Percentiles rank a stretch among this genome's conserved stretches.
Conservation (phyloP, 2,329 filamentous ascomycete species). For the Metarhizium rileyi region DNA sequence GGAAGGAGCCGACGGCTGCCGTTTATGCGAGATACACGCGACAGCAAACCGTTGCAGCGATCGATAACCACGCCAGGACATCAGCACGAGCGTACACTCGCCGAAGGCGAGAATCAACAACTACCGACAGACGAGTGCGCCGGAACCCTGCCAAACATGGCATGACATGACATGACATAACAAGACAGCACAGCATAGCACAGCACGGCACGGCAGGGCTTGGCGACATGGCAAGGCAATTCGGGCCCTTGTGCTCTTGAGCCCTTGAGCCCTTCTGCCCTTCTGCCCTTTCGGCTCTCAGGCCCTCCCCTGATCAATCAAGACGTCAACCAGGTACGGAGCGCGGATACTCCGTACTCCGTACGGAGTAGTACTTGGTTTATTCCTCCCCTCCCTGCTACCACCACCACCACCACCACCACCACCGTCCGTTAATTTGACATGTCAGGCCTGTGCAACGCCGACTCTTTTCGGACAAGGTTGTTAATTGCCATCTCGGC, state of each 20-base stretch:
- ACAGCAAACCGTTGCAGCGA: neutral
- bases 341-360: too few relatives aligned
- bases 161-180: neutral
- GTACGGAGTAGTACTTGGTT: neutral
- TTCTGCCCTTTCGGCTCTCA: neutral
- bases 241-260: neutral
- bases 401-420: neutral
- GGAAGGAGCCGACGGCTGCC: too few relatives aligned
- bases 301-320: too few relatives aligned
- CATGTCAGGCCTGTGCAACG: constrained; percentile 2
- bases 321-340: too few relatives aligned
- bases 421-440: neutral
- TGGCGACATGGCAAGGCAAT: neutral
- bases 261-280: neutral
- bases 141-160: neutral
- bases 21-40: neutral
- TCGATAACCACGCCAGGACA: neutral
- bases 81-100: too few relatives aligned
- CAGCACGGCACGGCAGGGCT: neutral
- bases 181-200: neutral
- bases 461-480: constrained; percentile 1
- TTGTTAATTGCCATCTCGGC: neutral
- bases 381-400: neutral
- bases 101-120: neutral
- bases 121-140: neutral